Percentiles rank a stretch among this genome's conserved stretches.
These are phyloP conservation scores for Papiliotrema flavescens DNA, from an alignment of 1,284 basidiomycete species.

Conservation along the genomic window DNA sequence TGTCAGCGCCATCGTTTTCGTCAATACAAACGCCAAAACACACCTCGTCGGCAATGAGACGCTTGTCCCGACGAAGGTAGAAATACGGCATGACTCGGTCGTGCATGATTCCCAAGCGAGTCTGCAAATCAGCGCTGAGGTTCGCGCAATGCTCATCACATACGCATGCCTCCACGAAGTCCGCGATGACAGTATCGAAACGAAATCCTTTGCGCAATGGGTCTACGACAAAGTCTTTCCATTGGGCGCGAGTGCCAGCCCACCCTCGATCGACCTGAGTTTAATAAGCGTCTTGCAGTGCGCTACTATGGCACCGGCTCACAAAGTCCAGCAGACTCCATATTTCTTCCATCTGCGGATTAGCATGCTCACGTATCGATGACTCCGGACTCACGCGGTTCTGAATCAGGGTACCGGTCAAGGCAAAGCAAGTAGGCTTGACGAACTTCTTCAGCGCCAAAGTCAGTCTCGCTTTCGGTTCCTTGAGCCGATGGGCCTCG, in stretches of 20 bases:
- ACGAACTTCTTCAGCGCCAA: constrained; percentile 48
- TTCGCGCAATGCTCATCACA: too few species aligned
- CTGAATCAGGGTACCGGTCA: constrained; percentile 48
- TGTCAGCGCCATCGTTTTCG: background rate
- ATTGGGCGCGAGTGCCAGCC: constrained; percentile 45
- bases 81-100: constrained; percentile 50
- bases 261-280: constrained; percentile 37
- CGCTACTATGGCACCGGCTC: too few species aligned
- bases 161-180: too few species aligned
- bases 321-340: constrained; percentile 52
- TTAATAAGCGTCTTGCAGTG: too few species aligned
- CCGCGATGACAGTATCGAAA: background rate
- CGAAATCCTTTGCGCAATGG: constrained; percentile 42
- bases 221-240: constrained; percentile 41
- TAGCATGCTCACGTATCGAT: background rate
- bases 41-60: constrained; percentile 48
- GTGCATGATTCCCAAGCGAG: constrained; percentile 34
- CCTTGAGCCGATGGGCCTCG: constrained; percentile 47
- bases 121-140: constrained; percentile 10
- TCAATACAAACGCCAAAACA: background rate
- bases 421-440: constrained; percentile 29
- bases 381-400: constrained; percentile 26
- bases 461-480: constrained; percentile 34
- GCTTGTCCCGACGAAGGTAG: constrained; percentile 52
- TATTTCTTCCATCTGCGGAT: constrained; percentile 49